These are phyloP conservation scores for Coniochaeta hoffmannii DNA, from an alignment of 2,329 filamentous ascomycete species.

Conservation along the genomic window DNA sequence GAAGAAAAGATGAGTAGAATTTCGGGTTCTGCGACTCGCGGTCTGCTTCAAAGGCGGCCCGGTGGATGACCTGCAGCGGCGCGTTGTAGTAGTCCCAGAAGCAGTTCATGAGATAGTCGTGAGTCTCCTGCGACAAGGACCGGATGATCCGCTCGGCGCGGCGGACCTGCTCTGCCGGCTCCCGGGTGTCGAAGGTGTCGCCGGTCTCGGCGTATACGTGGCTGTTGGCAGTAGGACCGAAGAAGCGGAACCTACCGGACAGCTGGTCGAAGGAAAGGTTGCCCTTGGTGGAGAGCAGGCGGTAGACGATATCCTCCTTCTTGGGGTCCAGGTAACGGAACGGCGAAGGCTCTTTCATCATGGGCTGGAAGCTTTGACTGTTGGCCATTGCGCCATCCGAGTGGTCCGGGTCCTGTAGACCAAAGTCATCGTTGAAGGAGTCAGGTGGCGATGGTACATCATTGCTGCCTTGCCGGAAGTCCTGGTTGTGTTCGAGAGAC, in stretches of 20 bases:
- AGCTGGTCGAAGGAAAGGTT: conserved; percentile 44
- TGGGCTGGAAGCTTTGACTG: conserved; percentile 14
- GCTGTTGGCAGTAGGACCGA: conserved; percentile 45
- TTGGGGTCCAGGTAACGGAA: conserved; percentile 30
- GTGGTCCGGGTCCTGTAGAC: conserved; percentile 18
- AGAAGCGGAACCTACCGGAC: conserved; percentile 42
- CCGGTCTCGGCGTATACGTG: conserved; percentile 38
- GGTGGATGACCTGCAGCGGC: conserved; percentile 40
- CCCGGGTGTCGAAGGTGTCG: conserved; percentile 25
- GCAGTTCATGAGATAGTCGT: conserved; percentile 43
- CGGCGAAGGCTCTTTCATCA: conserved; percentile 22
- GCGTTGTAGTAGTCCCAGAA: conserved; percentile 47
- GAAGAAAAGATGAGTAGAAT: conserved; percentile 45
- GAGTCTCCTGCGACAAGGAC: conserved; percentile 34
- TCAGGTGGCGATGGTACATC: conserved; percentile 23
- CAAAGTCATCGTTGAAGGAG: conserved; percentile 24
- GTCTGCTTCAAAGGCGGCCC: conserved; percentile 39
- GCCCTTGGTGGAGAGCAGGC: conserved; percentile 39
- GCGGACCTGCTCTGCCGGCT: conserved; percentile 36
- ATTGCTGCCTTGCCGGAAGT: conserved; percentile 1
- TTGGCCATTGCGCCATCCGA: conserved; percentile 12
- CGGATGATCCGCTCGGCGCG: conserved; percentile 40
- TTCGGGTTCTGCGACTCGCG: conserved; percentile 34
- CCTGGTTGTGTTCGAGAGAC: conserved; percentile 8
- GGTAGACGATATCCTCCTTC: conserved; percentile 39